A percentile compares a stretch with the other conserved stretches of the same genome.
Evolutionary conservation across 2,329 filamentous ascomycete genomes (phyloP).

Genomic region (Whalleya microplaca): DNA sequence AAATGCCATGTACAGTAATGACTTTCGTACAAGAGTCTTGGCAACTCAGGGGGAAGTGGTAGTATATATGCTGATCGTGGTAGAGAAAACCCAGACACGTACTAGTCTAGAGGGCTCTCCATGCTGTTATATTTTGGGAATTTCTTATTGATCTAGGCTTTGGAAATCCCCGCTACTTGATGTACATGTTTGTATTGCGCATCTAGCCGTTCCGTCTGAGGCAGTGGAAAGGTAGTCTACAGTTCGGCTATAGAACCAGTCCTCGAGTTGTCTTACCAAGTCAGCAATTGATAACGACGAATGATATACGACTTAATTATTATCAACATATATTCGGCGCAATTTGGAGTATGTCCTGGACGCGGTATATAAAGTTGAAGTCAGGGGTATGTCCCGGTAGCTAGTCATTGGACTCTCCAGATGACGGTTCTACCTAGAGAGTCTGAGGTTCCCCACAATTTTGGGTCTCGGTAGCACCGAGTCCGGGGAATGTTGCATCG

Average conservation of each 20-base stretch:
- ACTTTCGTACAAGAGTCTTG: constrained; percentile 14
- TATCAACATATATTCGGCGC: constrained; percentile 10
- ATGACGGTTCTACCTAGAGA: constrained; percentile 1
- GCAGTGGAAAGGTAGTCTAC: neutral
- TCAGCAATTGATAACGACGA: constrained; percentile 1
- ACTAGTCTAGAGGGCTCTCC: constrained; percentile 9
- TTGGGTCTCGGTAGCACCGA: constrained; percentile 14
- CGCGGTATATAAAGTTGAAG: constrained; percentile 11
- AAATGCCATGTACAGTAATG: constrained; percentile 5
- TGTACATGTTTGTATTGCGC: neutral
- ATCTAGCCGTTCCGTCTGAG: constrained; percentile 1
- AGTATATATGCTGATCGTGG: constrained; percentile 27
- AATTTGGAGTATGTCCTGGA: constrained; percentile 6
- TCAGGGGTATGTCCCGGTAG: constrained; percentile 9
- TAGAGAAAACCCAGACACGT: constrained; percentile 10
- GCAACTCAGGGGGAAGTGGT: constrained; percentile 16
- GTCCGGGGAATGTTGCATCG: constrained; percentile 24
- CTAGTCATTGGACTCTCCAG: constrained; percentile 14
- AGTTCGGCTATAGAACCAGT: constrained; percentile 16
- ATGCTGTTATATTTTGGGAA: constrained; percentile 15
- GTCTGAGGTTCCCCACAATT: constrained; percentile 7
- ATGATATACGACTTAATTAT: constrained; percentile 3
- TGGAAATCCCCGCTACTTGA: neutral
- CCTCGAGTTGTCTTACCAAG: constrained; percentile 2
- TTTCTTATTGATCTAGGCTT: constrained; percentile 8